Base-by-base conservation (phyloP, 2,329 filamentous ascomycete species). In the Aspergillus quadrilineatus region DNA sequence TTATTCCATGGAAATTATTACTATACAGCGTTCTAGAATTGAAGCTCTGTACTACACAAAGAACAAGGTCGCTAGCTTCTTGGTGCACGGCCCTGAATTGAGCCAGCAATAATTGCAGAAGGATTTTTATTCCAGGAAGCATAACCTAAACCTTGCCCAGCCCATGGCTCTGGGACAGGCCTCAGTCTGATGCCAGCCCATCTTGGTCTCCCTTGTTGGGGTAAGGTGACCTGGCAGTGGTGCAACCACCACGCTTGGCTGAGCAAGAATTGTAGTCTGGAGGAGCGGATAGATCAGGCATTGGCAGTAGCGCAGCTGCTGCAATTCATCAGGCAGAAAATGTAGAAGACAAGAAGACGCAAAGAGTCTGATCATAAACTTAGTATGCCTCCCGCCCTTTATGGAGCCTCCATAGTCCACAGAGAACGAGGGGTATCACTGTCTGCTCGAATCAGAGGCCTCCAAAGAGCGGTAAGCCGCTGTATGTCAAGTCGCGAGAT, bases 391-490 rank as follows among this genome's bases (percentile, higher is more conserved):
- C 12, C 9, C 34, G 34, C 14, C 10, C 12, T 14, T 37, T 5
- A 37, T 37, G 34, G 34, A 37, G 34, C 34, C 34, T 10, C 37
- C n/a, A 41, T 41, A 17, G 37, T 17, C 15, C 37, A 41, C 17
- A 17, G 4, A 17, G n/a, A 9, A 15, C 34, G 34, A 14, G 34
- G 34, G 14, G 14, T 37, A 37, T 22, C 22, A 37, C 14, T 37
- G 34, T 37, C 14, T 37, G 8, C 34, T 37, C 7, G 12, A 37
- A 37, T 46, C 6, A 42, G 26, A 12, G 1, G 39, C 14, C 26
- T 53, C 48, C 26, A 55, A 55, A 50, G 50, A 30, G 41, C 50
- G 46, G 57, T 55, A 56, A 47, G 52, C 43, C 36, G 47, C 58
- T 55, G 51, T 49, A 56, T 32, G 42, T 52, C 55, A 57, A 53